Conservation (phyloP, 1,284 basidiomycete species). For the Lentinula novae-zelandiae region DNA sequence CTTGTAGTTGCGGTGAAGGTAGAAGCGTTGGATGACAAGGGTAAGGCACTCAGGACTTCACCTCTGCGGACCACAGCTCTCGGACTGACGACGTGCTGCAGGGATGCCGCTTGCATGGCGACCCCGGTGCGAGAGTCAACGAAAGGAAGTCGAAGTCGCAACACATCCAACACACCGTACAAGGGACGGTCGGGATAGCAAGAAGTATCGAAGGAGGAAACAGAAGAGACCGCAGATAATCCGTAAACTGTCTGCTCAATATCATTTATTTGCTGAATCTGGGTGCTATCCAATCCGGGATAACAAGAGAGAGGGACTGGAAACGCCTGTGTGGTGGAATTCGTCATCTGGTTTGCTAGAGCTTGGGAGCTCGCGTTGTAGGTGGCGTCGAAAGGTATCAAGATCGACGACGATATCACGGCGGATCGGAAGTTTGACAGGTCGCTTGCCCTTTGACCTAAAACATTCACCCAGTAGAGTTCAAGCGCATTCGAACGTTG, state of each 20-base stretch:
- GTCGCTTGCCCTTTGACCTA: constrained; percentile 42
- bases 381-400: constrained; percentile 59
- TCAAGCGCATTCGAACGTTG: constrained; percentile 45
- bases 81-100: constrained; percentile 39
- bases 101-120: constrained; percentile 45
- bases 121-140: constrained; percentile 36
- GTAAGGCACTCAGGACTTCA: constrained; percentile 43
- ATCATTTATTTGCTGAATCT: constrained; percentile 38
- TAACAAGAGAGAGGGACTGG: constrained; percentile 61
- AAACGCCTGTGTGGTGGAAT: constrained; percentile 40
- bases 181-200: constrained; percentile 56
- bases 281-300: constrained; percentile 38
- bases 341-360: constrained; percentile 36
- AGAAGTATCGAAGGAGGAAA: constrained; percentile 36
- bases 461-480: constrained; percentile 52
- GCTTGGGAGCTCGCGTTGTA: constrained; percentile 18
- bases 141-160: constrained; percentile 55
- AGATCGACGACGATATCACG: constrained; percentile 43
- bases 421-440: constrained; percentile 43
- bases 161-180: constrained; percentile 59
- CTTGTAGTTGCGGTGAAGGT: constrained; percentile 28
- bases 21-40: constrained; percentile 27
- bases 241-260: constrained; percentile 52
- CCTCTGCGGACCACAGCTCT: constrained; percentile 50
- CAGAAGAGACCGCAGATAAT: constrained; percentile 29